These are phyloP conservation scores for Herpetomonas tarakana DNA, from an alignment of 208 protist genomes.

Conservation along the genomic window DNA sequence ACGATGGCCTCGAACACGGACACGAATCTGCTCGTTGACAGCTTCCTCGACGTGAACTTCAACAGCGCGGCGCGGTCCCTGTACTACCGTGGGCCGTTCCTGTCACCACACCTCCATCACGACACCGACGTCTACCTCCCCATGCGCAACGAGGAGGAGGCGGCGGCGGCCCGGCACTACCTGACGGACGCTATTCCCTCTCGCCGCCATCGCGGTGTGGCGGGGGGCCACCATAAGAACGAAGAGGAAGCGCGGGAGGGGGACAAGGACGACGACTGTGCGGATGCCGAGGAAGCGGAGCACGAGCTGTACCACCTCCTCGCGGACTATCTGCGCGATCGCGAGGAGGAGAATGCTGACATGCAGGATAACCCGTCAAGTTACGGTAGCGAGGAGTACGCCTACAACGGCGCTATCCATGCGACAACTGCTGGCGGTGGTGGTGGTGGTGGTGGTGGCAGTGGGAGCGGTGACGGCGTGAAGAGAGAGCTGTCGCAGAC, in stretches of 20 bases:
- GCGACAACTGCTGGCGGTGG: neutral
- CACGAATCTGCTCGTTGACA: slow-evolving; percentile 5
- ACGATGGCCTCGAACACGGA: slow-evolving; percentile 1
- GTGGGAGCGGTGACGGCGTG: too few species aligned
- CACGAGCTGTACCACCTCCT: neutral
- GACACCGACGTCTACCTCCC: neutral
- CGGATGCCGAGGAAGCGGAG: neutral
- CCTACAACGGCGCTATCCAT: neutral
- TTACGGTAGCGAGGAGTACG: slow-evolving; percentile 1
- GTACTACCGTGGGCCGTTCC: slow-evolving; percentile 40
- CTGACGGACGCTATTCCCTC: too few species aligned
- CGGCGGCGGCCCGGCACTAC: too few species aligned
- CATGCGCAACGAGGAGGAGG: slow-evolving; percentile 4
- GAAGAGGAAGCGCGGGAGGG: too few species aligned
- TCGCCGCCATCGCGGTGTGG: too few species aligned
- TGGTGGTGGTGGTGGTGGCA: too few species aligned
- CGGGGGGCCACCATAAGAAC: too few species aligned
- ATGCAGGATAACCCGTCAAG: neutral
- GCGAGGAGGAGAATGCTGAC: slow-evolving; percentile 2
- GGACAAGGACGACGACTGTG: slow-evolving; percentile 4
- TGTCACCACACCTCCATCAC: slow-evolving; percentile 25
- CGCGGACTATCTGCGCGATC: neutral
- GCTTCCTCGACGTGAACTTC: slow-evolving; percentile 37
- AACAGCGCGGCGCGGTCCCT: slow-evolving; percentile 33
- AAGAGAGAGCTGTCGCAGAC: too few species aligned